Percentiles rank a stretch among this genome's conserved stretches.
Evolutionary conservation across 352 stramenopile genomes (phyloP).

Genomic region (Pythium utonaiense): DNA sequence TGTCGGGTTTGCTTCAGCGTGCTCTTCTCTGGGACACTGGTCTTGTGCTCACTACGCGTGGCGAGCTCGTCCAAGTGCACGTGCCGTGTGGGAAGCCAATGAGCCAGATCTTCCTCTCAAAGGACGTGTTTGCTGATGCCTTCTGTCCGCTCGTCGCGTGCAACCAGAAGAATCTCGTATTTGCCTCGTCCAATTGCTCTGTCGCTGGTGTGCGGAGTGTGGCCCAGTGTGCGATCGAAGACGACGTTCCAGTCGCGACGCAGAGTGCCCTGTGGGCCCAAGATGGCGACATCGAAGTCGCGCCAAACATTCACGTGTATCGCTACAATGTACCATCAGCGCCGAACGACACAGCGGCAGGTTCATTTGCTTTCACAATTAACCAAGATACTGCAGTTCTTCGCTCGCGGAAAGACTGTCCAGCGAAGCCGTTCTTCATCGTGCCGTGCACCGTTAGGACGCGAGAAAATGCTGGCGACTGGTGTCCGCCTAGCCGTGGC

Average conservation of each 20-base stretch:
- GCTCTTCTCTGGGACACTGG: constrained; percentile 54
- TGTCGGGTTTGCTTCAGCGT: constrained; percentile 45
- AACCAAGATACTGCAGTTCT: constrained; percentile 31
- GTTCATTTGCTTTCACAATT: constrained; percentile 38
- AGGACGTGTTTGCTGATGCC: constrained; percentile 30
- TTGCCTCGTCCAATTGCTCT: constrained; percentile 32
- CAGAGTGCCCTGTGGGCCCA: constrained; percentile 42
- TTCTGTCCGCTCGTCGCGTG: constrained; percentile 23
- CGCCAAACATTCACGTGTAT: constrained; percentile 38
- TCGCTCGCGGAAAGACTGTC: constrained; percentile 25
- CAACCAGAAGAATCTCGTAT: constrained; percentile 30
- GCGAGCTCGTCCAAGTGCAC: constrained; percentile 40
- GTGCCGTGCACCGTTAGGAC: constrained; percentile 33
- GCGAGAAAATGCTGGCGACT: constrained; percentile 12
- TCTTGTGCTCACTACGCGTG: constrained; percentile 34
- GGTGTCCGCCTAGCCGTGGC: constrained; percentile 33
- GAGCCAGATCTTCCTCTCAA: constrained; percentile 37
- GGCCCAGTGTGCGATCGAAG: constrained; percentile 33
- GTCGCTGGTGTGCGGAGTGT: constrained; percentile 15
- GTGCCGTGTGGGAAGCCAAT: constrained; percentile 47
- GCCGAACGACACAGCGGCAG: not conserved
- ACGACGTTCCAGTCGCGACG: constrained; percentile 15
- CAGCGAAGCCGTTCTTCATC: constrained; percentile 36
- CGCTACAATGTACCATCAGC: not conserved
- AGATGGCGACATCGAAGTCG: constrained; percentile 25